These are phyloP conservation scores for Hypholoma fasciculare DNA, from an alignment of 768 basidiomycete genomes.

Conservation along the genomic window DNA sequence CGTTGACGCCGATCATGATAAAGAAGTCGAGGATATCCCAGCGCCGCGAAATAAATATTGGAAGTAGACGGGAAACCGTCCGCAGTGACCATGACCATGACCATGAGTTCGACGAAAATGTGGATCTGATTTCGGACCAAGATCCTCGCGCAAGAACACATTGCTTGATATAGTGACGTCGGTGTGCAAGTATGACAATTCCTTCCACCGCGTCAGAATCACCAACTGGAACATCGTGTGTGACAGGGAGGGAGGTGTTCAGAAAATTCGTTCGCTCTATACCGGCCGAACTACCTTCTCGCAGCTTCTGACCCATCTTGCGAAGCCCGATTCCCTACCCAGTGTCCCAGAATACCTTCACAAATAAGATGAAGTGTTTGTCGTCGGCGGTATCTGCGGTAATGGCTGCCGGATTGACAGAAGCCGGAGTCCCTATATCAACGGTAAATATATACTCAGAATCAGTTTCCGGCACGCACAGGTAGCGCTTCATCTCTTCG, in stretches of 20 bases:
- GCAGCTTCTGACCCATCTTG: constrained; percentile 74
- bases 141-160: constrained; percentile 62
- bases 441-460: not conserved
- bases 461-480: constrained; percentile 45
- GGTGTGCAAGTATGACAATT: constrained; percentile 83
- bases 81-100: constrained; percentile 91
- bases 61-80: constrained; percentile 92
- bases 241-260: constrained; percentile 63
- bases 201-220: constrained; percentile 73
- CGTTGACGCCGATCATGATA: constrained; percentile 75
- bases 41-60: constrained; percentile 90
- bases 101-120: constrained; percentile 77
- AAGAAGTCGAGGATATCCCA: constrained; percentile 93
- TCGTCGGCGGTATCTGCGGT: constrained; percentile 59
- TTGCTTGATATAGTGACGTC: constrained; percentile 63
- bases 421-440: constrained; percentile 61
- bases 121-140: constrained; percentile 84
- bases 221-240: constrained; percentile 74
- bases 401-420: constrained; percentile 54
- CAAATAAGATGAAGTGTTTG: constrained; percentile 75
- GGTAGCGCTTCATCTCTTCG: constrained; percentile 69
- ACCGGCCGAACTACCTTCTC: constrained; percentile 83
- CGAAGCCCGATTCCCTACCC: constrained; percentile 77
- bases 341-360: constrained; percentile 89
- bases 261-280: constrained; percentile 85